Evolutionary conservation across 345 rosid species (phyloP).

Genomic region (Eutrema japonicum): DNA sequence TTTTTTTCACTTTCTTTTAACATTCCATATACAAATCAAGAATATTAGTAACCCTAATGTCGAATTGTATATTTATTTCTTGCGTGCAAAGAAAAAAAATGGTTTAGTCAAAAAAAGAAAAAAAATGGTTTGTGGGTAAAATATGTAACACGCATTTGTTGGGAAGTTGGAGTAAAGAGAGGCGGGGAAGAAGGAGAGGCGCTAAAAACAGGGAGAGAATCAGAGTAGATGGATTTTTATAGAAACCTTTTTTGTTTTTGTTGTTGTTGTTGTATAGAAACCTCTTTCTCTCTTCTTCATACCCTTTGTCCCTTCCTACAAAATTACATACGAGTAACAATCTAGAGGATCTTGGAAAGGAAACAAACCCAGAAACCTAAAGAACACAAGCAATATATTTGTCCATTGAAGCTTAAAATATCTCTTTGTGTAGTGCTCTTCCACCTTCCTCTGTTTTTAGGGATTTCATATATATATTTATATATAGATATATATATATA

Average conservation of each 20-base stretch:
- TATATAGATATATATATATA: too few species aligned
- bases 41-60: too few species aligned
- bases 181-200: slow-evolving; percentile 43
- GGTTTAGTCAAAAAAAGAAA: not conserved
- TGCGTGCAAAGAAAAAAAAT: not conserved
- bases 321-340: slow-evolving; percentile 16
- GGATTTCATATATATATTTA: too few species aligned
- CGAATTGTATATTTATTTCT: slow-evolving; percentile 6
- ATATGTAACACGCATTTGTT: slow-evolving; percentile 7
- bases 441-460: not conserved
- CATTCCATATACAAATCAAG: too few species aligned
- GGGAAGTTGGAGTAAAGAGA: slow-evolving; percentile 22
- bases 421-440: not conserved
- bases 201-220: slow-evolving; percentile 31
- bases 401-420: slow-evolving; percentile 9
- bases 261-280: slow-evolving; percentile 6
- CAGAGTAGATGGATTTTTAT: slow-evolving; percentile 32
- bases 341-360: slow-evolving; percentile 5
- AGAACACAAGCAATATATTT: slow-evolving; percentile 5
- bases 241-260: not conserved
- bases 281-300: slow-evolving; percentile 9
- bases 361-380: slow-evolving; percentile 18
- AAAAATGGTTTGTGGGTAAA: not conserved
- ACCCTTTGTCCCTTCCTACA: not conserved
- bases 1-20: not conserved